Percentiles rank a stretch among this genome's conserved stretches.
phyloP scores from a whole-genome alignment of 441 rosid species.

The Heliophila coronopifolia region DNA sequence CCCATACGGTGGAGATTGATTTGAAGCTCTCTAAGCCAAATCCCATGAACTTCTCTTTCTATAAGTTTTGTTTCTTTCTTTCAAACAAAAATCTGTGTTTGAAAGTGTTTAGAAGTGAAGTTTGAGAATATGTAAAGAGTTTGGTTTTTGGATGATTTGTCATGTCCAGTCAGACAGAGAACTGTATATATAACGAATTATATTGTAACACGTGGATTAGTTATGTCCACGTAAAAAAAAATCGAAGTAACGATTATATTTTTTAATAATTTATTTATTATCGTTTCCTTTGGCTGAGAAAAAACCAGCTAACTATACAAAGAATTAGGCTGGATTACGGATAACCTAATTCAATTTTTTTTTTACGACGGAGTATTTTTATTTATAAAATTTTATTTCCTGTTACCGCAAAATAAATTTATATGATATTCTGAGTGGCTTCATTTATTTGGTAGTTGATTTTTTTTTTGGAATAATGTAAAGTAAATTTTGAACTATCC shows the following conservation, averaged over 20 bases:
- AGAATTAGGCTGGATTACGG: constrained; percentile 2
- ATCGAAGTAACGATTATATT: neutral
- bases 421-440: neutral
- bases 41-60: constrained; percentile 28
- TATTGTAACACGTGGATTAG: constrained; percentile 26
- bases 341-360: neutral
- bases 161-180: constrained; percentile 27
- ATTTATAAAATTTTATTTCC: neutral
- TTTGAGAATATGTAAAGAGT: constrained; percentile 20
- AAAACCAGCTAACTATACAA: constrained; percentile 15
- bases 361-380: neutral
- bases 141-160: constrained; percentile 31
- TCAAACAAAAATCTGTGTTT: too few species aligned
- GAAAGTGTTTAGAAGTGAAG: neutral
- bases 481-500: too few species aligned
- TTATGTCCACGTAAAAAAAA: constrained; percentile 26
- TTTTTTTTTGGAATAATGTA: neutral
- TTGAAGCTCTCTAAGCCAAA: constrained; percentile 35
- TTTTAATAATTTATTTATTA: neutral
- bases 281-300: constrained; percentile 12
- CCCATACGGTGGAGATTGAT: constrained; percentile 42
- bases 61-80: neutral
- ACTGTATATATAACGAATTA: constrained; percentile 22
- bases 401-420: neutral
- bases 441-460: neutral